These are phyloP conservation scores for Plasmodium gonderi DNA, from an alignment of 169 alveolate species.

Conservation along the genomic window DNA sequence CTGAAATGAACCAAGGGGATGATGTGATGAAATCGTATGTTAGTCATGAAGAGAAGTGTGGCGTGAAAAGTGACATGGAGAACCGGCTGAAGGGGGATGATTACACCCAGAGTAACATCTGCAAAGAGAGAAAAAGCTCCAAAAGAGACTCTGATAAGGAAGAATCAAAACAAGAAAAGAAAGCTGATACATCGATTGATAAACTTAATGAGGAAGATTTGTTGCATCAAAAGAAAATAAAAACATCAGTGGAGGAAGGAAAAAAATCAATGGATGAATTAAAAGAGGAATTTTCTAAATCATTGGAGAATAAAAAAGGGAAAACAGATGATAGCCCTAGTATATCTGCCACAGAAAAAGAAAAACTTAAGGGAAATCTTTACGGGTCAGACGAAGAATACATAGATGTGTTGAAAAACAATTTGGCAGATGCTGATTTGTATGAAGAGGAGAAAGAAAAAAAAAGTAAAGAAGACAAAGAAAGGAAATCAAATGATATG, in stretches of 20 bases:
- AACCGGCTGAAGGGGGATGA: not conserved
- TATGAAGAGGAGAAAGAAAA: not conserved
- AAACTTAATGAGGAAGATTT: no score
- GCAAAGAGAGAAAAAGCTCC: not conserved
- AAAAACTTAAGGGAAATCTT: not conserved
- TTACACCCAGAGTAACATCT: not conserved
- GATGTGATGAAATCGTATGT: no score
- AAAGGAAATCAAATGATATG: not conserved
- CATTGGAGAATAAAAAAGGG: not conserved
- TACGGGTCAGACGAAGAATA: conserved; percentile 53
- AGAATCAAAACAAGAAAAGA: not conserved
- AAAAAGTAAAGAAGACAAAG: not conserved
- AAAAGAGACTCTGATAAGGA: not conserved
- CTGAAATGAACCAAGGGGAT: not conserved
- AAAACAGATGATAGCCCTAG: not conserved
- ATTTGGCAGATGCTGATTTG: not conserved
- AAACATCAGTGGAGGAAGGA: not conserved
- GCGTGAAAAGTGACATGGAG: not conserved
- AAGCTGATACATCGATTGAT: no score
- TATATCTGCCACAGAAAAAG: not conserved
- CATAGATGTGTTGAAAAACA: conserved; percentile 17
- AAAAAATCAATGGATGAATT: not conserved
- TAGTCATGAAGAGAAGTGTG: not conserved
- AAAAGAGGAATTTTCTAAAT: not conserved
- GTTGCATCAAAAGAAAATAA: no score